A percentile compares a stretch with the other conserved stretches of the same genome.
Evolutionary conservation across 2,329 filamentous ascomycete genomes (phyloP).

Genomic region (Westerdykella sp.): DNA sequence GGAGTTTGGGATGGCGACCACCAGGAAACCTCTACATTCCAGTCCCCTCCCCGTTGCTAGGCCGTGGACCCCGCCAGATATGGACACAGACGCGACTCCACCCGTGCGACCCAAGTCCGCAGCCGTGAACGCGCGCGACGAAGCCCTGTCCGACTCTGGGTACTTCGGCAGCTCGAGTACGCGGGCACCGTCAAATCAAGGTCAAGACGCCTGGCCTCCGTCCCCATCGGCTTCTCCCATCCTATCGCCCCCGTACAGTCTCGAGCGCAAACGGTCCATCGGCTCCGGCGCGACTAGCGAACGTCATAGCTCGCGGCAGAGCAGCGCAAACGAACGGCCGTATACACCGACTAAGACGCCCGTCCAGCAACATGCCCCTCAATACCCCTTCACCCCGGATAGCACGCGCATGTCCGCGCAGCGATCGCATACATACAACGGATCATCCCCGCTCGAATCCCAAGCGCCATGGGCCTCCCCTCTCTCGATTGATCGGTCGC

Average conservation of each 20-base stretch:
- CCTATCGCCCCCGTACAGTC: not conserved
- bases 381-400: slow-evolving; percentile 31
- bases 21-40: not conserved
- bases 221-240: not conserved
- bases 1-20: too few species aligned
- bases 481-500: not conserved
- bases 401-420: slow-evolving; percentile 17
- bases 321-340: not conserved
- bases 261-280: not conserved
- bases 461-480: slow-evolving; percentile 1
- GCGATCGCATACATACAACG: not conserved
- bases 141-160: not conserved
- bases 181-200: not conserved
- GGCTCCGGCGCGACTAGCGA: not conserved
- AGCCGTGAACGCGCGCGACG: not conserved
- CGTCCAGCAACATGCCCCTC: slow-evolving; percentile 1
- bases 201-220: not conserved
- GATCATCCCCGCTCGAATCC: slow-evolving; percentile 6
- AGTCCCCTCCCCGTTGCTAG: slow-evolving; percentile 14
- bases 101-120: not conserved
- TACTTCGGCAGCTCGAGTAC: slow-evolving; percentile 1
- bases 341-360: slow-evolving; percentile 1
- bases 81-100: slow-evolving; percentile 5
- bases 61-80: slow-evolving; percentile 29
- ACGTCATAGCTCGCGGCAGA: not conserved